Base-by-base conservation (phyloP, 345 rosid genomes). In the Erodium maritimum region DNA sequence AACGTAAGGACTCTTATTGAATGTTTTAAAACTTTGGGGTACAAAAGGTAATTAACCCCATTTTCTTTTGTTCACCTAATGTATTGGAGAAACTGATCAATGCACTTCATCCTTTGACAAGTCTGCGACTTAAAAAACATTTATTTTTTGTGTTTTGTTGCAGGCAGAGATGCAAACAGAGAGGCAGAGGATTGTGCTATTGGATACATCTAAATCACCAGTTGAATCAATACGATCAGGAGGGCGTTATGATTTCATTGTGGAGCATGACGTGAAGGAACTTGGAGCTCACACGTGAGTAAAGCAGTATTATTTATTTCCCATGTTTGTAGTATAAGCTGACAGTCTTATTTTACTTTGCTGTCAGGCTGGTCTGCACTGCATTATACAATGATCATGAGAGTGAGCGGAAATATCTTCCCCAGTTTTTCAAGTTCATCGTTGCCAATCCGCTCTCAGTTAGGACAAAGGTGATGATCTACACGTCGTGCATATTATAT, bases 121-220 rank as follows among this genome's bases (percentile, higher is more conserved):
- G 37, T 29, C 37, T 29, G 37, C 37, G 9, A 6, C 37, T 29
- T 29, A 29, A 6, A 29, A 11, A 29, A 29, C 8, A 29, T 5
- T 5, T 29, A 29, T 5, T 5, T 29, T 29, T 5, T 33, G 46
- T 5, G 37, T 21, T 37, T 24, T 67, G n/a, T 71, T 74, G 20
- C 74, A 91, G 97, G 99, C 99, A 29, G 99, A 93, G 72, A 89
- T 93, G 57, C 99, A 93, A 67, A 86, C 99, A 2, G 96, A 89
- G 76, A 82, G 79, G 73, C 96, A 89, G 75, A 79, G 96, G 75
- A 85, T 93, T 29, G 79, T 88, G 16, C 91, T 89, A 46, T 53
- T 93, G 61, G 96, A 93, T 66, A 83, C 96, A 2, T 81, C 99
- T 19, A 93, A 88, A 69, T 69, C 84, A 3, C 91, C 99, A 1